A percentile compares a stretch with the other conserved stretches of the same genome.
These are phyloP conservation scores for Fibroporia radiculosa DNA, from an alignment of 768 basidiomycete genomes.

Conservation along the genomic window DNA sequence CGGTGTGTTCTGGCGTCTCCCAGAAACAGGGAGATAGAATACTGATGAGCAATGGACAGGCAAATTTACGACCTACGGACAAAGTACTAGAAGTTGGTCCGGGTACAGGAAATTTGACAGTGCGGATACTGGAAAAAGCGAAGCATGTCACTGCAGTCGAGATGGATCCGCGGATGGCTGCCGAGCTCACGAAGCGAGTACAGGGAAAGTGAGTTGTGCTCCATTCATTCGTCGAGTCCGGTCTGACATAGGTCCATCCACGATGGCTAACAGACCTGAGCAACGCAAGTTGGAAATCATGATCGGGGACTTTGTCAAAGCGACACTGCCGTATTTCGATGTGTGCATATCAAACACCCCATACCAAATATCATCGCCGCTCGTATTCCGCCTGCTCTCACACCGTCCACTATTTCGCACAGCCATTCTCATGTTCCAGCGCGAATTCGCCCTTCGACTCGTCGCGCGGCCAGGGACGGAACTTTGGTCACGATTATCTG, in stretches of 20 bases:
- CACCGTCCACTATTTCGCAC: constrained; percentile 91
- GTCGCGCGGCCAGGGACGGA: constrained; percentile 77
- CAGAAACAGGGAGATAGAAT: not conserved
- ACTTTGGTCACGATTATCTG: constrained; percentile 90
- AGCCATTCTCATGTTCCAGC: constrained; percentile 99
- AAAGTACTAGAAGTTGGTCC: constrained; percentile 97
- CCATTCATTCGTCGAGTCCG: not conserved
- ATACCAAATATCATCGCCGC: constrained; percentile 97
- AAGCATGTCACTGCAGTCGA: constrained; percentile 93
- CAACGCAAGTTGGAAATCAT: constrained; percentile 93
- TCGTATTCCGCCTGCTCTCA: constrained; percentile 94
- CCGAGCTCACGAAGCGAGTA: constrained; percentile 93
- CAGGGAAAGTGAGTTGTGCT: constrained; percentile 82
- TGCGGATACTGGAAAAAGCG: constrained; percentile 87
- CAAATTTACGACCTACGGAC: constrained; percentile 88
- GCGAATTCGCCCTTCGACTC: constrained; percentile 92
- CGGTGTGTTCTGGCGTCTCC: constrained; percentile 37
- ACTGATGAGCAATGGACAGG: constrained; percentile 34
- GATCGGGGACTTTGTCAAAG: constrained; percentile 97
- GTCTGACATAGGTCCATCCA: not conserved
- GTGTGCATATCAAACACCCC: constrained; percentile 99
- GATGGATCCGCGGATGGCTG: constrained; percentile 99
- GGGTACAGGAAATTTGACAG: constrained; percentile 94
- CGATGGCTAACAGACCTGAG: constrained; percentile 59
- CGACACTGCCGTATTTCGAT: constrained; percentile 96